Percentiles rank a stretch among this genome's conserved stretches.
Conservation (phyloP, 208 protist genomes). For the Strigomonas culicis region DNA sequence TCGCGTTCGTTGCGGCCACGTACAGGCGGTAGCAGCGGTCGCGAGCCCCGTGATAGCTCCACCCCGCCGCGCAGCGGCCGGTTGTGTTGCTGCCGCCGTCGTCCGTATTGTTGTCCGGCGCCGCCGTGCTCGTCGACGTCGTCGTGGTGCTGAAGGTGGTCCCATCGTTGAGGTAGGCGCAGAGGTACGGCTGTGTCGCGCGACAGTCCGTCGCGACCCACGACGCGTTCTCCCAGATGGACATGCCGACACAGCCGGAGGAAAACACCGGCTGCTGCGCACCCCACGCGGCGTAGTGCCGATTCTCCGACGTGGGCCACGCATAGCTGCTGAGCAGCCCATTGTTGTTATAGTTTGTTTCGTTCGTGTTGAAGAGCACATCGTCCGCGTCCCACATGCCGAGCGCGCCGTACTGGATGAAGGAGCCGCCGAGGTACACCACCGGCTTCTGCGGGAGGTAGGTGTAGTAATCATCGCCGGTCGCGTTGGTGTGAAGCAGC, state of each 20-base stretch:
- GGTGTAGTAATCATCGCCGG: not conserved
- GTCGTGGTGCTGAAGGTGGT: constrained; percentile 20
- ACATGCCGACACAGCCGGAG: constrained; percentile 48
- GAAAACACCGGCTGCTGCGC: constrained; percentile 24
- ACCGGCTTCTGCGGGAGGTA: constrained; percentile 7
- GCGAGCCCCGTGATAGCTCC: constrained; percentile 18
- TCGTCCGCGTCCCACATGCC: constrained; percentile 34
- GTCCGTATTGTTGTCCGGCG: constrained; percentile 5
- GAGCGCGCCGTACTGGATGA: constrained; percentile 29
- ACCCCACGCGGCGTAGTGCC: constrained; percentile 46
- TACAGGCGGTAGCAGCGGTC: constrained; percentile 36
- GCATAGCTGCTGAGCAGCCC: constrained; percentile 22
- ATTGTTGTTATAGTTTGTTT: not conserved
- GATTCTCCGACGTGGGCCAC: constrained; percentile 53
- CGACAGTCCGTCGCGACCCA: constrained; percentile 52
- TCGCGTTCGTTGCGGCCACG: not conserved
- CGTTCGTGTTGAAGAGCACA: constrained; percentile 28
- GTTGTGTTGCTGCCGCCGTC: constrained; percentile 2
- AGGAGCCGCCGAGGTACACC: constrained; percentile 50
- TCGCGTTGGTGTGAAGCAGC: not conserved
- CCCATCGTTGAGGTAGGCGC: constrained; percentile 70
- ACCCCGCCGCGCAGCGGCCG: constrained; percentile 20
- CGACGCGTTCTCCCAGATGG: constrained; percentile 15
- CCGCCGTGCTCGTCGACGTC: constrained; percentile 19
- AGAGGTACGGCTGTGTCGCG: constrained; percentile 49